A percentile compares a stretch with the other conserved stretches of the same genome.
Evolutionary conservation across 331 rosid species (phyloP).

Genomic region (Malus hybrid): DNA sequence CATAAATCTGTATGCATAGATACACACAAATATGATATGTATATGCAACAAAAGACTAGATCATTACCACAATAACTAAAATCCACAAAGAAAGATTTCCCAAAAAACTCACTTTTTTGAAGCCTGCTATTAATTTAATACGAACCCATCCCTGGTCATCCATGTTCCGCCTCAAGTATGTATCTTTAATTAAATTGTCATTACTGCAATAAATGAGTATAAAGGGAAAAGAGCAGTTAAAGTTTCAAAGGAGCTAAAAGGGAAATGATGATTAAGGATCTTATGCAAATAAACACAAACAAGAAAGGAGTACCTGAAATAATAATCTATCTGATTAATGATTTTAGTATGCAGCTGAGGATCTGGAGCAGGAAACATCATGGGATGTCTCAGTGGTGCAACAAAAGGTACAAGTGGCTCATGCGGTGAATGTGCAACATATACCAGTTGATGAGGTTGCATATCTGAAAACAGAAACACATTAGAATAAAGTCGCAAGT

Average conservation of each 20-base stretch:
- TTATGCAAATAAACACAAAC: not conserved
- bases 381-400: conserved; percentile 35
- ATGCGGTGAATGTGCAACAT: conserved; percentile 25
- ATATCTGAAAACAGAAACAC: conserved; percentile 31
- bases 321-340: conserved; percentile 68
- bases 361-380: conserved; percentile 34
- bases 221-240: conserved; percentile 15
- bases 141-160: conserved; percentile 86
- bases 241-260: conserved; percentile 4
- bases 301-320: conserved; percentile 63
- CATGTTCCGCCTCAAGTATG: conserved; percentile 73
- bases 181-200: conserved; percentile 70
- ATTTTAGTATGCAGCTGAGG: conserved; percentile 50
- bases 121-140: conserved; percentile 57
- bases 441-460: conserved; percentile 34
- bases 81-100: conserved; percentile 2
- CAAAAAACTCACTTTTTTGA: conserved; percentile 63
- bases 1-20: not conserved
- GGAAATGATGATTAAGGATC: not conserved
- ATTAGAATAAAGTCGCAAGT: conserved; percentile 13
- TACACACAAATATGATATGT: not conserved
- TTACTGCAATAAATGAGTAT: conserved; percentile 51
- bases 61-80: not conserved
- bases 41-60: not conserved
- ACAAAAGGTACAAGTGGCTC: conserved; percentile 38